Percentiles rank a stretch among this genome's conserved stretches.
These are phyloP conservation scores for Claviceps sorghi DNA, from an alignment of 2,329 filamentous ascomycete genomes.

Conservation along the genomic window DNA sequence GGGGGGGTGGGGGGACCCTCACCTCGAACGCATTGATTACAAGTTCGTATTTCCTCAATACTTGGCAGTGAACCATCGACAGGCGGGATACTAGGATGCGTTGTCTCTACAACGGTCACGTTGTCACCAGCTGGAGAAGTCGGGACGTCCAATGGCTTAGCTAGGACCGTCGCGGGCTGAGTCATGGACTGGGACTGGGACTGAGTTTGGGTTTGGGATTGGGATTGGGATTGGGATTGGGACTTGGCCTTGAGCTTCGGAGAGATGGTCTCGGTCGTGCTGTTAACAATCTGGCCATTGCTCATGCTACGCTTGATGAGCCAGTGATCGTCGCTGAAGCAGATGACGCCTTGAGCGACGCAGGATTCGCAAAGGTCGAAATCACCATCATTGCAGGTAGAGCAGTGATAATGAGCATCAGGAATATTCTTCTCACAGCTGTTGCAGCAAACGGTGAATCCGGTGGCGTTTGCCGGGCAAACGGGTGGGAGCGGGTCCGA, in stretches of 20 bases:
- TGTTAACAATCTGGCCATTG: constrained; percentile 66
- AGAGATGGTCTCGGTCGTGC: constrained; percentile 67
- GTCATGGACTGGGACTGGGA: no score
- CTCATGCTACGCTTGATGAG: constrained; percentile 79
- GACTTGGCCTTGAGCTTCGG: constrained; percentile 38
- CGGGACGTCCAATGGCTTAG: background rate
- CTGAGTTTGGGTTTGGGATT: constrained; percentile 3
- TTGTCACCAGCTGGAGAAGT: background rate
- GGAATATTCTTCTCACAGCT: constrained; percentile 66
- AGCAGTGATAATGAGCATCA: constrained; percentile 84
- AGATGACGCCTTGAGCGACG: constrained; percentile 60
- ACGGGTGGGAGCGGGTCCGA: background rate
- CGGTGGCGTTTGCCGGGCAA: background rate
- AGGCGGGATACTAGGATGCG: background rate
- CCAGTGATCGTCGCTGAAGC: constrained; percentile 72
- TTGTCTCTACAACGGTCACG: background rate
- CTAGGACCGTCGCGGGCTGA: constrained; percentile 1
- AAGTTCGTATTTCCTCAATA: constrained; percentile 42
- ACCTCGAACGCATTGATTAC: constrained; percentile 46
- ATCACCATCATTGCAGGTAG: constrained; percentile 81
- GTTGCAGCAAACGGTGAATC: constrained; percentile 88
- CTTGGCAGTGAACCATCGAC: constrained; percentile 5
- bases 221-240: background rate
- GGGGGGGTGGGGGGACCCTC: no score
- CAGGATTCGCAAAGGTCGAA: constrained; percentile 83